Evolutionary conservation across 1,139 yeast species (phyloP), one percentile per base, ranked within the genome.

Genomic region (Yamadazyma mexicana): DNA sequence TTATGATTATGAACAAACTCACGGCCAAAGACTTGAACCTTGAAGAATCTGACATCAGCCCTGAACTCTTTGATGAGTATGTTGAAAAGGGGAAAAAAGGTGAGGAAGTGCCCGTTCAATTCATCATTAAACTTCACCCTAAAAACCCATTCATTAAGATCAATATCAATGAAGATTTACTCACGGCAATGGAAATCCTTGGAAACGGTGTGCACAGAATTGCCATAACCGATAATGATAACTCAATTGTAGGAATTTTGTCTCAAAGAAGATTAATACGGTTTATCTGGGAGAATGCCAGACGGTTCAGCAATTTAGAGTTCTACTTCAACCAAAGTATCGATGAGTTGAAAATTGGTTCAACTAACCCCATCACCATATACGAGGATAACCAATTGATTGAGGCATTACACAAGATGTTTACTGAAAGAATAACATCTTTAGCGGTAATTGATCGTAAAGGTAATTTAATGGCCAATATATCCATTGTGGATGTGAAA

Each of bases 121-220:
- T 86, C 62, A 91, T 87, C 29, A 79, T 86, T 39, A 79, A 79
- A 54, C 67, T 89, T 46, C 86, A 92, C 30, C 88, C 89, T 35
- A 89, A 89, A 55, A 92, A 88, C 55, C 95, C 95, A 10, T 87
- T 89, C 57, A 75, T 85, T 43, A 84, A 84, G 54, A 70, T 91
- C 41, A 75, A 79, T 35, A 89, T 87, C 52, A 56, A 72, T 24
- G 91, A 86, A 40, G 76, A 83, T 17, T 67, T 91, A 40, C 73
- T 81, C 31, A 73, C 79, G 2, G 97, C 87, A 2, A 86, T 87
- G 53, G 95, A 87, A 59, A 82, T 86, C 14, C 71, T 91, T 44
- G 97, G 96, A 17, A 79, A 85, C 37, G 98, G 98, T 7, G 96
- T 88, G 8, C 98, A 92, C 62, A 75, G 98, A 56, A 79, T 91